phyloP scores from a whole-genome alignment of 139 green algal species.

The Closterium sp. region DNA sequence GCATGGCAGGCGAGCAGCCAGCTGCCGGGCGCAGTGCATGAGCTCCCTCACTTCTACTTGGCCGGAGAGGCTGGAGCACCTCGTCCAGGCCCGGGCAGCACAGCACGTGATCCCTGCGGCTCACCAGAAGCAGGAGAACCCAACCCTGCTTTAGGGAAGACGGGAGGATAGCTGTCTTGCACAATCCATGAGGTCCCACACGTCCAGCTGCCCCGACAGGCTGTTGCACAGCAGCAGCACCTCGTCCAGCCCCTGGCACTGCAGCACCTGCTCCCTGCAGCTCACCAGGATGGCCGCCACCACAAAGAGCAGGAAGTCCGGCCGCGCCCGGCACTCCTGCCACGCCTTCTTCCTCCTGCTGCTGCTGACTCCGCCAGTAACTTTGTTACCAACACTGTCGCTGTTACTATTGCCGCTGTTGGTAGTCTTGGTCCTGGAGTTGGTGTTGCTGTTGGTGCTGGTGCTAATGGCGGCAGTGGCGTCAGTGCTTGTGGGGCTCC shows the following conservation, averaged over 20 bases:
- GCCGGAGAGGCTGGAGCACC: slow-evolving; percentile 7
- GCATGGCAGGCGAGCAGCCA: not conserved
- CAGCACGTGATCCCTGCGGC: not conserved
- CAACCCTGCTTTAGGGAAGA: not conserved
- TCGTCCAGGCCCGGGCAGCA: slow-evolving; percentile 33
- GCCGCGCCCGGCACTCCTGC: not conserved
- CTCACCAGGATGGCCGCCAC: slow-evolving; percentile 12
- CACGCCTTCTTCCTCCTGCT: not conserved
- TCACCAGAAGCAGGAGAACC: not conserved
- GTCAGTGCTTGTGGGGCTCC: not conserved
- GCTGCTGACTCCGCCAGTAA: not conserved
- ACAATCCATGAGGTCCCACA: slow-evolving; percentile 18
- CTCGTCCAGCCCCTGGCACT: slow-evolving; percentile 32
- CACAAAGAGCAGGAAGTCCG: slow-evolving; percentile 22
- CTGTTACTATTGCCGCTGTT: not conserved
- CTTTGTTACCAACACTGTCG: too few species aligned
- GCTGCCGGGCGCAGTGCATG: slow-evolving; percentile 3
- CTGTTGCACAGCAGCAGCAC: slow-evolving; percentile 31
- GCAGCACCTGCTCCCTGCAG: slow-evolving; percentile 1
- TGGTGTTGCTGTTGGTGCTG: not conserved
- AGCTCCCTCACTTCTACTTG: slow-evolving; percentile 24
- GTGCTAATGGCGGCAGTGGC: not conserved
- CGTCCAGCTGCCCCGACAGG: slow-evolving; percentile 25
- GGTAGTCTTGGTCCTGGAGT: not conserved
- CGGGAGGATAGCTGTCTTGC: not conserved